Evolutionary conservation across 345 rosid genomes (phyloP).

Genomic region (Camelina laxa): DNA sequence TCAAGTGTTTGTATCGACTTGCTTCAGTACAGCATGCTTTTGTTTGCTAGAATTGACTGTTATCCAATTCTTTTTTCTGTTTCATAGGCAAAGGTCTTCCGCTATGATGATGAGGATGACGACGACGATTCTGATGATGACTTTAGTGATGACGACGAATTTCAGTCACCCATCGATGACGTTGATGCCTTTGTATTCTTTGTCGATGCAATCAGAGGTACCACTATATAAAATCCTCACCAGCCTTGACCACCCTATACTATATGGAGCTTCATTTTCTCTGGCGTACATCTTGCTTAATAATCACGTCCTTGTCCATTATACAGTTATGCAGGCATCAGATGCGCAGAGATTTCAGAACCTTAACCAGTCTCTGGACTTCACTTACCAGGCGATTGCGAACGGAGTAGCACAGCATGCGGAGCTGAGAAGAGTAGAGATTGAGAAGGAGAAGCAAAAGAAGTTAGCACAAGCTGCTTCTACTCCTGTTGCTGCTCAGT

Average conservation of each 20-base stretch:
- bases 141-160: conserved; percentile 89
- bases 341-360: conserved; percentile 84
- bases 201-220: conserved; percentile 89
- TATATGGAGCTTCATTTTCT: conserved; percentile 1
- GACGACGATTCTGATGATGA: conserved; percentile 82
- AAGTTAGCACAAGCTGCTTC: conserved; percentile 54
- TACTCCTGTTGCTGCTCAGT: conserved; percentile 18
- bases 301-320: neutral
- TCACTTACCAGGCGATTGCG: conserved; percentile 86
- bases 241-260: neutral
- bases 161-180: conserved; percentile 95
- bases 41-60: neutral
- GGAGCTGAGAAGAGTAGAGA: conserved; percentile 87
- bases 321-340: conserved; percentile 72
- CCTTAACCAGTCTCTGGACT: conserved; percentile 81
- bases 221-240: conserved; percentile 7
- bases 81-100: conserved; percentile 69
- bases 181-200: conserved; percentile 96
- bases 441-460: conserved; percentile 87
- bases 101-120: conserved; percentile 60
- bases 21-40: neutral
- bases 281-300: neutral
- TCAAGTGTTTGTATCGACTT: conserved; percentile 18
- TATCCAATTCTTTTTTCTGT: conserved; percentile 5
- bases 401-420: conserved; percentile 93